Base-by-base conservation (phyloP, 2,329 filamentous ascomycete genomes). In the Coleophoma eucalyptorum region DNA sequence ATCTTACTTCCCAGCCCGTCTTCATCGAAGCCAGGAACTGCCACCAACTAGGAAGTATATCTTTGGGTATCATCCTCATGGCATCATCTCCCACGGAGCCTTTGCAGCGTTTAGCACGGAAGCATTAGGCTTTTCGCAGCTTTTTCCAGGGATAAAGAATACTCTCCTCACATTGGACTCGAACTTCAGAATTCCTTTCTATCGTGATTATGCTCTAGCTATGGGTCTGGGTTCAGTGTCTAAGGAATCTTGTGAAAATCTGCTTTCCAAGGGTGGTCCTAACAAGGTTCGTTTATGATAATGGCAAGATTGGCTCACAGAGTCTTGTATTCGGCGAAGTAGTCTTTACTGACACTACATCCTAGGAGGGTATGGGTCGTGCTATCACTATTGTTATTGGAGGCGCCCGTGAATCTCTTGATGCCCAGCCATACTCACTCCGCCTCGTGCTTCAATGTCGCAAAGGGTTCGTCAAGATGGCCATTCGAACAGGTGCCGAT, bases 41-140 rank as follows among this genome's bases (percentile, higher is more conserved):
- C 81, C 88, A 19, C 80, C 90, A 0, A 90, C 87, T 1, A 79
- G 91, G 55, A 96, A 96, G 70, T 99, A 97, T 72, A 91, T 99
- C 56, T 91, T 99, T 62, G 93, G 93, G 42, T 97, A 97, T 68
- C 94, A 97, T 63, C 94, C 94, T 0, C 94, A 99, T 65, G 93
- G 94, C 20, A 97, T 99, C 68, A 97, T 99, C 63, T 94, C 89
- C 5, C 90, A 97, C 62, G 94, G 93, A n/a, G 93, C 92, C 0
- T 97, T 93, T 72, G 89, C 85, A 5, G 89, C 92, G 5, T 97
- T 97, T 64, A 89, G 80, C 4, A 97, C 93, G 0, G 92, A 97
- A 61, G 90, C 90, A 0, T 78, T 97, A 0, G 90, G 90, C 0
- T 97, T 97, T 68, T 79, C 82, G 0, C 83, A 89, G 50, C 82